Evolutionary conservation across 2,329 filamentous ascomycete genomes (phyloP), one percentile per base, ranked within the genome.

Genomic region (Exophiala alcalophila): DNA sequence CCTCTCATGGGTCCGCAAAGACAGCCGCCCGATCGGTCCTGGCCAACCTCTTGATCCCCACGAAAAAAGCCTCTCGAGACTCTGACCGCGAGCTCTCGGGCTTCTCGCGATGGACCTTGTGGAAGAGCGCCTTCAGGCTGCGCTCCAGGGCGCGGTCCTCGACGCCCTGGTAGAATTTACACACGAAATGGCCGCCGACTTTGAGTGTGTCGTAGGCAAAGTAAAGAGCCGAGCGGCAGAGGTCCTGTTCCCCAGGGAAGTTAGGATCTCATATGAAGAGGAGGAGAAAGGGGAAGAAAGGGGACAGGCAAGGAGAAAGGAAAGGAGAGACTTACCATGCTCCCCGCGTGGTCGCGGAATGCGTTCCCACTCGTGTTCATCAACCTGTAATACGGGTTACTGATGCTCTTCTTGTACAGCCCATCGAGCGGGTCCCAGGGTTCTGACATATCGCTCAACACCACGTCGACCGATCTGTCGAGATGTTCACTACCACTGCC

Each of bases 361-460:
- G 68, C 68, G 59, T 87, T 84, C 43, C 92, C 92, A 69, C 86
- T 95, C 58, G 91, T 96, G 68, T 98, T 98, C 89, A 96, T 95
- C 84, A 98, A 84, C 92, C 92, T 98, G 77, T 70, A 66, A 81
- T 94, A 92, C 54, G 89, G 88, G 79, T 92, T 85, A 91, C 83
- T 94, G 79, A 96, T 77, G 73, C 83, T 94, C 72, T 80, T 88
- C 72, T 85, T 83, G 72, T 80, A 83, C 72, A 86, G 89, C 61
- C 83, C 84, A 60, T 76, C 74, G 39, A 78, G 85, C 72, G 86
- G 85, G 59, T 81, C 75, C 89, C 89, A 96, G 84, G 92, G 90
- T 76, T 77, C 91, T 80, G 83, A 98, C 92, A 98, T 98, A 78
- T 98, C 92, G 80, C 88, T 95, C 63, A 98, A 73, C 63, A 98